A percentile compares a stretch with the other conserved stretches of the same genome.
Evolutionary conservation across 2,329 filamentous ascomycete genomes (phyloP).

Genomic region (Volutella citrinella): DNA sequence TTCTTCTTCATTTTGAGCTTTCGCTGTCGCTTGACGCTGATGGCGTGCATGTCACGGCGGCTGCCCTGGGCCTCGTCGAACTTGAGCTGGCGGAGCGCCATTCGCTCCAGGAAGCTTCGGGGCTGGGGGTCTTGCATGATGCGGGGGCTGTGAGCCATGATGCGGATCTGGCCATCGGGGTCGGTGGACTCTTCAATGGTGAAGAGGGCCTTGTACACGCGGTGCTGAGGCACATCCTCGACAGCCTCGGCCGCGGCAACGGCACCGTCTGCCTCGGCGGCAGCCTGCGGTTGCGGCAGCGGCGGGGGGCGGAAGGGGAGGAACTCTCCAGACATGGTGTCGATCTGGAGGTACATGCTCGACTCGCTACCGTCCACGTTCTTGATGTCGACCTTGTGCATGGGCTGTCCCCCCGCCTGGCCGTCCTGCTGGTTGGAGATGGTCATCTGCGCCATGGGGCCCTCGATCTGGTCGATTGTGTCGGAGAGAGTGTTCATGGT

Average conservation of each 20-base stretch:
- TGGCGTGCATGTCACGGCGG: conserved; percentile 66
- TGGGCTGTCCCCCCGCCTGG: conserved; percentile 43
- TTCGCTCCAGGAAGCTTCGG: conserved; percentile 66
- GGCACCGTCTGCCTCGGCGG: conserved; percentile 35
- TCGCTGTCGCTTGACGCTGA: conserved; percentile 88
- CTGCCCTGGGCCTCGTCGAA: conserved; percentile 53
- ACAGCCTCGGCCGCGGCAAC: conserved; percentile 30
- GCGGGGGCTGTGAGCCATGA: conserved; percentile 58
- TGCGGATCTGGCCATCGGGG: conserved; percentile 56
- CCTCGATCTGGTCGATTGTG: conserved; percentile 58
- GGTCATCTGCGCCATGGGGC: conserved; percentile 53
- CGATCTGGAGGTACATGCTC: conserved; percentile 63
- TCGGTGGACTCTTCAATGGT: conserved; percentile 66
- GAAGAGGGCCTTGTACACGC: conserved; percentile 62
- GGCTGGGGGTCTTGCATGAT: conserved; percentile 49
- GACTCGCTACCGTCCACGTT: conserved; percentile 55
- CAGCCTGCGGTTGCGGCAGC: conserved; percentile 60
- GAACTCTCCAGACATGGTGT: conserved; percentile 67
- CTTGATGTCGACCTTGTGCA: conserved; percentile 50
- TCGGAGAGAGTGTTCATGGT: conserved; percentile 66
- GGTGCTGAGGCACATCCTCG: conserved; percentile 43
- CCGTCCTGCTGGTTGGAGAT: conserved; percentile 40
- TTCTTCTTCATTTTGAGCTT: conserved; percentile 99
- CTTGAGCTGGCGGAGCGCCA: conserved; percentile 61
- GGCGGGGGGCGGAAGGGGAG: conserved; percentile 85